phyloP scores from a whole-genome alignment of 441 rosid species.

The Bocquillonia castaneifolia region DNA sequence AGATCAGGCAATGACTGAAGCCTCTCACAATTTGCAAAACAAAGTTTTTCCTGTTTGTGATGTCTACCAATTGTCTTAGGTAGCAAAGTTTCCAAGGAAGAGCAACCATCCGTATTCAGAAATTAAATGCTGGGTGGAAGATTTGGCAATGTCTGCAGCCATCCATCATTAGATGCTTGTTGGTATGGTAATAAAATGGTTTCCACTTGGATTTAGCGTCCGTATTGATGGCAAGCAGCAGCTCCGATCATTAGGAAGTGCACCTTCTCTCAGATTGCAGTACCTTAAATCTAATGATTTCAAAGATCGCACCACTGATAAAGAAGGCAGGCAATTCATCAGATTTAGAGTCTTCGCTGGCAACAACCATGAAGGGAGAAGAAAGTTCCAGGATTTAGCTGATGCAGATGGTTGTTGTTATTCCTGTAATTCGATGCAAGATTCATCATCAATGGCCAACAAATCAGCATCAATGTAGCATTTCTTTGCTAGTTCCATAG shows the following conservation, averaged over 20 bases:
- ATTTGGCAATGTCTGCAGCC: conserved; percentile 41
- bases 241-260: conserved; percentile 34
- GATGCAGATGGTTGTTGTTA: background rate
- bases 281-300: conserved; percentile 32
- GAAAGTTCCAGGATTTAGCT: conserved; percentile 11
- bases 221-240: conserved; percentile 31
- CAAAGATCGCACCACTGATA: conserved; percentile 31
- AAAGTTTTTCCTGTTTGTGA: conserved; percentile 24
- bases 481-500: background rate
- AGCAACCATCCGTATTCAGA: conserved; percentile 31
- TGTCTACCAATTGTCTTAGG: conserved; percentile 36
- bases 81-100: conserved; percentile 28
- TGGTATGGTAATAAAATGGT: conserved; percentile 36
- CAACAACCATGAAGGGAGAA: conserved; percentile 13
- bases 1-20: conserved; percentile 45
- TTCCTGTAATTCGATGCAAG: background rate
- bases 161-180: too few species aligned
- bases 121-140: conserved; percentile 31
- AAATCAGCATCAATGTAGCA: background rate
- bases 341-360: conserved; percentile 7
- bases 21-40: conserved; percentile 30
- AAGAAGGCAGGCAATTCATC: conserved; percentile 18
- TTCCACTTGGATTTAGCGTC: conserved; percentile 33
- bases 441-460: too few species aligned
- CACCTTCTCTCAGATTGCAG: conserved; percentile 39